These are phyloP conservation scores for Aschersonia sp. DNA, from an alignment of 2,329 filamentous ascomycete genomes.

Conservation along the genomic window DNA sequence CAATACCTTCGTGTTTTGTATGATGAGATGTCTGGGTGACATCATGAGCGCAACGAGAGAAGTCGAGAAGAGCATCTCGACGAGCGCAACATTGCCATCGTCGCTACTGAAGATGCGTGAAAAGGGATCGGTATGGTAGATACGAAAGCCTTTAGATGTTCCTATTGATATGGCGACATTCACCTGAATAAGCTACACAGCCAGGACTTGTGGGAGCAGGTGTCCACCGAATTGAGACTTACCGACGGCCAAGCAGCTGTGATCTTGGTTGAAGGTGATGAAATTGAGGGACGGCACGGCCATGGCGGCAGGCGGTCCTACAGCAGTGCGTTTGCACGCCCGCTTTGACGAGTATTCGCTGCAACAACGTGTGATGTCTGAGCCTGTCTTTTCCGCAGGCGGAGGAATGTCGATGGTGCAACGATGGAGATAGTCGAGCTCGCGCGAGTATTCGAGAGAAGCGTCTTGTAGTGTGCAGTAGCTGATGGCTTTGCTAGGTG, in stretches of 20 bases:
- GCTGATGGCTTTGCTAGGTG: too few relatives aligned
- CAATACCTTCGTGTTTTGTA: conserved; percentile 90
- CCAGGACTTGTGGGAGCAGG: too few relatives aligned
- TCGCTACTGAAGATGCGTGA: conserved; percentile 88
- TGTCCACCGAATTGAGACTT: conserved; percentile 18
- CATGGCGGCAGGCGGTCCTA: conserved; percentile 30
- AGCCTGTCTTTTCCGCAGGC: too few relatives aligned
- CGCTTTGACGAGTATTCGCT: too few relatives aligned
- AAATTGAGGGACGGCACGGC: conserved; percentile 74
- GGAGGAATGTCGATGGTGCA: too few relatives aligned
- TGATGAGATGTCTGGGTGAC: conserved; percentile 82
- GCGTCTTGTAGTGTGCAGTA: too few relatives aligned
- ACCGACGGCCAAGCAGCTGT: conserved; percentile 93
- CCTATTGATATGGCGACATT: conserved; percentile 30
- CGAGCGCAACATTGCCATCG: conserved; percentile 86
- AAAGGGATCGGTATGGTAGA: conserved; percentile 95
- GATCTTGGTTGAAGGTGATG: conserved; percentile 98
- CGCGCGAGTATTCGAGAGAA: too few relatives aligned
- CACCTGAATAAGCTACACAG: too few relatives aligned
- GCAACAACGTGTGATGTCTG: too few relatives aligned
- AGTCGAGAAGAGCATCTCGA: conserved; percentile 98
- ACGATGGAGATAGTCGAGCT: too few relatives aligned
- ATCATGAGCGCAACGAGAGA: conserved; percentile 88
- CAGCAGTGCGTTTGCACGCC: not conserved
- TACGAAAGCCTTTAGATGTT: conserved; percentile 85